Percentiles rank a stretch among this genome's conserved stretches.
These are phyloP conservation scores for Verticillium alfalfae DNA, from an alignment of 2,329 filamentous ascomycete genomes.

Conservation along the genomic window DNA sequence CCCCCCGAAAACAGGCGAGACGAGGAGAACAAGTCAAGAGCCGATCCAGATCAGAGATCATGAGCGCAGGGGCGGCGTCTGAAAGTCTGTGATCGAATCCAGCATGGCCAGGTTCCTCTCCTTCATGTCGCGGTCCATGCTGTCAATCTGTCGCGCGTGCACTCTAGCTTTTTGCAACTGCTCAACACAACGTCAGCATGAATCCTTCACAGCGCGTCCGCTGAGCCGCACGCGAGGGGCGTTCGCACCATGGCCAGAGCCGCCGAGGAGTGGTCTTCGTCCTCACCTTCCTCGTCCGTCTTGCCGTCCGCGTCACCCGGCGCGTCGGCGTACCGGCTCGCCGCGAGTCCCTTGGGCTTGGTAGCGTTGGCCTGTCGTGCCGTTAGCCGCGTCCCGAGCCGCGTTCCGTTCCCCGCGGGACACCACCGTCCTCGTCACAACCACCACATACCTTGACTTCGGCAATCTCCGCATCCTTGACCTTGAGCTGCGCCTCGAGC, in stretches of 20 bases:
- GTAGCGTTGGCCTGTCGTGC: conserved; percentile 28
- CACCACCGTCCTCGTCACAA: not conserved
- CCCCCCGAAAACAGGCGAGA: not conserved
- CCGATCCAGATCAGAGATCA: not conserved
- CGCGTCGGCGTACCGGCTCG: conserved; percentile 46
- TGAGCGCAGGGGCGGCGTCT: conserved; percentile 5
- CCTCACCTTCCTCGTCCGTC: conserved; percentile 50
- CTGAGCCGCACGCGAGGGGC: conserved; percentile 39
- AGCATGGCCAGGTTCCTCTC: conserved; percentile 40
- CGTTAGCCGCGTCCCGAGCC: conserved; percentile 34
- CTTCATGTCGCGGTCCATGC: conserved; percentile 51
- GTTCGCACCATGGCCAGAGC: conserved; percentile 63
- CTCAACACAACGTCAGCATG: conserved; percentile 14
- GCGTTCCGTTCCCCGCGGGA: conserved; percentile 24
- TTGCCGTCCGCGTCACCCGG: conserved; percentile 25
- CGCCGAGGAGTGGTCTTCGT: conserved; percentile 56
- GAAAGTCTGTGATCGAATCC: conserved; percentile 14
- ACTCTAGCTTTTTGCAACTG: conserved; percentile 21
- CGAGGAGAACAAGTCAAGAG: not conserved
- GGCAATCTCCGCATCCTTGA: conserved; percentile 59
- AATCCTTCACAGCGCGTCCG: conserved; percentile 15
- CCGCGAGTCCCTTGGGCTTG: conserved; percentile 45
- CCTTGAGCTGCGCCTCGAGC: conserved; percentile 50
- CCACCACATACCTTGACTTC: conserved; percentile 48
- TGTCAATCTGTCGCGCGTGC: conserved; percentile 43